Evolutionary conservation across 164 flowering plant genomes (phyloP), one percentile per base, ranked within the genome.

Genomic region (Kalanchoe fedtschenkoi): DNA sequence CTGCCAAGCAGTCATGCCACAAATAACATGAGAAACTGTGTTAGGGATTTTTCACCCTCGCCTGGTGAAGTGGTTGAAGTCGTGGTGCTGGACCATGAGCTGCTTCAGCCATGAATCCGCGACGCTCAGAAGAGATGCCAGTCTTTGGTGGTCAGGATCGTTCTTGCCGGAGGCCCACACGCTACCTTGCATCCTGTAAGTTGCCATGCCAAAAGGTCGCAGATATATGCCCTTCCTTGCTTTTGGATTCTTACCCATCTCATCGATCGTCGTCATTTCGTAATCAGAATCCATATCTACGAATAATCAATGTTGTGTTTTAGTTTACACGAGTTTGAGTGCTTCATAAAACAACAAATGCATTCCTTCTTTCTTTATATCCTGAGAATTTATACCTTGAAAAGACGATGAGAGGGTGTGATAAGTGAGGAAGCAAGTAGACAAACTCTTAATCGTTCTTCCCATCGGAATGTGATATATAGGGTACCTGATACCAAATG

Each of bases 391-490:
- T 47, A 47, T 47, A 47, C 54, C 54, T 47, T 47, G 54, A 47
- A 47, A 47, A 47, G 54, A 47, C 29, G 54, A 47, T 47, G 54
- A 47, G 24, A 47, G 54, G 54, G 54, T 47, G 24, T 47, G 54
- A 22, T 47, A 47, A 47, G 54, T 47, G 28, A 47, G 54, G 54
- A 47, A 47, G 54, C 54, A 19, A 47, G 54, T 47, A 21, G 54
- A 22, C 28, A 47, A 22, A 6, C 29, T 22, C 13, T 19, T 47
- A 8, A 8, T 47, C 54, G 54, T 47, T 22, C 29, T 47, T 47
- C 54, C 54, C 54, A 47, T 47, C 13, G 54, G 54, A 47, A 47
- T 47, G 54, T 47, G 54, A 47, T 47, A 47, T 22, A 47, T 47
- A 47, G 54, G 54, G 54, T 47, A 47, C 54, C 54, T 47, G 54